A percentile compares a stretch with the other conserved stretches of the same genome.
These are phyloP conservation scores for Hypoxylon sp. DNA, from an alignment of 2,329 filamentous ascomycete species.

Conservation along the genomic window DNA sequence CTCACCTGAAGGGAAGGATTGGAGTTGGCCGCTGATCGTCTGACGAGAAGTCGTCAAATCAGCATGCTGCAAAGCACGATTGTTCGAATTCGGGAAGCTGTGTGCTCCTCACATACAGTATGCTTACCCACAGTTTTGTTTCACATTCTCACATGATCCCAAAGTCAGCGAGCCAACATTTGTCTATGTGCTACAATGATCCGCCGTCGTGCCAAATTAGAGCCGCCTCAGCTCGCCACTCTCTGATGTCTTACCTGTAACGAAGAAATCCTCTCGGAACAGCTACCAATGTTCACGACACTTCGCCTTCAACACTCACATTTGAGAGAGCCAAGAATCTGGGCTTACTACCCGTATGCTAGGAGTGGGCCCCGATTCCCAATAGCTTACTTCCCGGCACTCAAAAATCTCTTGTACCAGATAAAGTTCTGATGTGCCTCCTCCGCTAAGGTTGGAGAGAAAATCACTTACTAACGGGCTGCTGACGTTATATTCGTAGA, in stretches of 20 bases:
- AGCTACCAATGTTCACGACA: neutral
- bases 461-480: neutral
- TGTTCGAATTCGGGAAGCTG: constrained; percentile 9
- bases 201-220: neutral
- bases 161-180: constrained; percentile 4
- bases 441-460: neutral
- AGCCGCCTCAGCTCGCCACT: constrained; percentile 3
- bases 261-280: neutral
- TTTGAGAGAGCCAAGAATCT: neutral
- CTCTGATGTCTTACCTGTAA: neutral
- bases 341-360: constrained; percentile 1
- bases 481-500: constrained; percentile 35
- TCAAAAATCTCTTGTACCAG: constrained; percentile 14
- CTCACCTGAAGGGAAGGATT: constrained; percentile 15
- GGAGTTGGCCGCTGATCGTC: constrained; percentile 12
- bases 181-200: neutral
- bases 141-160: constrained; percentile 23
- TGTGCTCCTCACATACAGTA: constrained; percentile 12
- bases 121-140: constrained; percentile 20
- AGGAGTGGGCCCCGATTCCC: constrained; percentile 7
- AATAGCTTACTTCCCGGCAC: constrained; percentile 20
- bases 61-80: constrained; percentile 3
- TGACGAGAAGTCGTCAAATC: neutral
- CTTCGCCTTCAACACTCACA: neutral
- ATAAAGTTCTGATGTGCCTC: constrained; percentile 38